Base-by-base conservation (phyloP, 495 filamentous ascomycete genomes). In the Daldinia grandis region DNA sequence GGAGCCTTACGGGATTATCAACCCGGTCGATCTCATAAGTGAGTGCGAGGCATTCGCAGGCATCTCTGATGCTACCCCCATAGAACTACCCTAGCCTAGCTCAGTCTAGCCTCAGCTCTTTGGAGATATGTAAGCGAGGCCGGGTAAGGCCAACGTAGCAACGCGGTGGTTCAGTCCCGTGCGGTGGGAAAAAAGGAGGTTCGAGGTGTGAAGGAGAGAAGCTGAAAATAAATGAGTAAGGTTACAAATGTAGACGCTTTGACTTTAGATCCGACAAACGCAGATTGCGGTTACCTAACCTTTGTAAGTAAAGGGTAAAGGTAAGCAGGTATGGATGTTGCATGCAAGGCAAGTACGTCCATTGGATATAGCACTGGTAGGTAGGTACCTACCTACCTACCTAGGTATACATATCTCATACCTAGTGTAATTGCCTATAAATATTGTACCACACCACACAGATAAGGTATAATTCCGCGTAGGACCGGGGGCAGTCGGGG, bases 21-120 rank as follows among this genome's bases (percentile, higher is more conserved):
- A 58, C 38, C 58, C 58, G 15, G 62, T 58, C 59, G 42, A 63
- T 64, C 63, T 31, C 53, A 27, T 17, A n/a, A 35, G 28, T 37
- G 27, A 69, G n/a, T 44, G 35, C 27, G 17, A 64, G 37, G 14
- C 49, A 25, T 51, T 47, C 42, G 21, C 31, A 62, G 58, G 58
- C 50, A 64, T 68, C 56, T 64, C 64, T 49, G 40, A 72, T 72
- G 62, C 70, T 55, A 73, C 70, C 70, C 12, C 58, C 58, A 33
- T 64, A 35, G 49, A 38, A 14, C 27, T 27, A 19, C 49, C 67
- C 58, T 59, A 66, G 21, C 68, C 68, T 57, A 66, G 68, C 62
- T 64, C 62, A 71, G 68, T 40, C 44, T 65, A 66, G 58, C 24
- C 38, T 33, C 28, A 27, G 56, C 61, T 64, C 15, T 50, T 65